phyloP scores from a whole-genome alignment of 176 grass and related monocot species.

The Zizania latifolia region DNA sequence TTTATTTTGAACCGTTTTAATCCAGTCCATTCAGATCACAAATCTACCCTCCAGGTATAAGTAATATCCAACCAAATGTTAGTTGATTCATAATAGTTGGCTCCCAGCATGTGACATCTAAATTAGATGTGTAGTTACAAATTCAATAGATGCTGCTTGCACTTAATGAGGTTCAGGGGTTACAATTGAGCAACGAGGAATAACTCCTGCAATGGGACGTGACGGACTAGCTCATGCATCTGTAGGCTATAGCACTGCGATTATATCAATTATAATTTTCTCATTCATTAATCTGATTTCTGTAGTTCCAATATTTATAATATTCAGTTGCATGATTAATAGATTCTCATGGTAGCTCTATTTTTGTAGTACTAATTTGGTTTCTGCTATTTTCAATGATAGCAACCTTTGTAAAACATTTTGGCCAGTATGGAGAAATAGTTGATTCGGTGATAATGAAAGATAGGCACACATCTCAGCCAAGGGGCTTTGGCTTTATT shows the following conservation, averaged over 20 bases:
- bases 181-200: not conserved
- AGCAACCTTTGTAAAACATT: constrained; percentile 73
- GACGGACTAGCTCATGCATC: not conserved
- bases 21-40: not conserved
- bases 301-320: not conserved
- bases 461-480: constrained; percentile 70
- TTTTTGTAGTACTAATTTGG: constrained; percentile 6
- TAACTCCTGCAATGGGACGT: not conserved
- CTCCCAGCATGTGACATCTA: not conserved
- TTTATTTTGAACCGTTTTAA: not conserved
- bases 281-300: not conserved
- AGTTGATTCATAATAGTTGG: not conserved
- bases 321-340: not conserved
- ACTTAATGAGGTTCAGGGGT: not conserved
- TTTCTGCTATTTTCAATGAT: constrained; percentile 7
- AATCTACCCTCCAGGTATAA: too few species aligned
- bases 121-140: not conserved
- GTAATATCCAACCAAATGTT: not conserved
- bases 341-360: not conserved
- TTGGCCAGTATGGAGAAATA: constrained; percentile 78
- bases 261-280: not conserved
- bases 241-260: not conserved
- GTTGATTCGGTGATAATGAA: constrained; percentile 92
- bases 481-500: constrained; percentile 93
- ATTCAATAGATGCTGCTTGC: not conserved